Evolutionary conservation across 495 filamentous ascomycete genomes (phyloP), one percentile per base, ranked within the genome.

Genomic region (Penicillium psychrofluorescens): DNA sequence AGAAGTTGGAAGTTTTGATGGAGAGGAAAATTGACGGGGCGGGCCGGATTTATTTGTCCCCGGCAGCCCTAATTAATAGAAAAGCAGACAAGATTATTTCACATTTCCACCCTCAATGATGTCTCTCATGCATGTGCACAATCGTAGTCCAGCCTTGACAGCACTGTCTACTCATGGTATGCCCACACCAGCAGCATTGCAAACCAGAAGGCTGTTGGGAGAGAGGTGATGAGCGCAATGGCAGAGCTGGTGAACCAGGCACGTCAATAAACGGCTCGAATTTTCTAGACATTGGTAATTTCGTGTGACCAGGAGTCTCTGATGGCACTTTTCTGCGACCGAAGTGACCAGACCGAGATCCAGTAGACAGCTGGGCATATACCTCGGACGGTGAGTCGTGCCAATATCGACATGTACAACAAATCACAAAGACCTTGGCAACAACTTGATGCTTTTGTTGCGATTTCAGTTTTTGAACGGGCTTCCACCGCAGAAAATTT

Each of bases 321-420:
- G 15, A 16, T 4, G 15, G 15, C 15, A 1, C 15, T 16, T 1
- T 16, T 16, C 15, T 16, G 15, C 15, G 15, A 16, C 15, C 4
- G 15, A 16, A 16, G 15, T 16, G 46, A 8, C 29, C 34, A 4
- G 46, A 28, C 5, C 41, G 38, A 11, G 44, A 40, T 8, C 77
- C 74, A 45, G 72, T 59, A 1, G 75, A 66, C 12, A 78, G 57
- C 15, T 69, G 71, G 43, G 85, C 80, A 53, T 89, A 89, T 40
- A 86, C 68, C 35, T 81, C 79, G 8, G 80, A 82, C 8, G 86
- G 86, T 61, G 88, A 77, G 51, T 90, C 86, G 61, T 90, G 84
- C 75, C 83, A 90, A 60, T 83, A 87, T 42, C 81, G 81, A 72
- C 86, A 91, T 42, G 71, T 76, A 59, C 86, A 91, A 58, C 86